phyloP scores from a whole-genome alignment of 2,329 filamentous ascomycete genomes.

The Aspergillus novofumigatus region DNA sequence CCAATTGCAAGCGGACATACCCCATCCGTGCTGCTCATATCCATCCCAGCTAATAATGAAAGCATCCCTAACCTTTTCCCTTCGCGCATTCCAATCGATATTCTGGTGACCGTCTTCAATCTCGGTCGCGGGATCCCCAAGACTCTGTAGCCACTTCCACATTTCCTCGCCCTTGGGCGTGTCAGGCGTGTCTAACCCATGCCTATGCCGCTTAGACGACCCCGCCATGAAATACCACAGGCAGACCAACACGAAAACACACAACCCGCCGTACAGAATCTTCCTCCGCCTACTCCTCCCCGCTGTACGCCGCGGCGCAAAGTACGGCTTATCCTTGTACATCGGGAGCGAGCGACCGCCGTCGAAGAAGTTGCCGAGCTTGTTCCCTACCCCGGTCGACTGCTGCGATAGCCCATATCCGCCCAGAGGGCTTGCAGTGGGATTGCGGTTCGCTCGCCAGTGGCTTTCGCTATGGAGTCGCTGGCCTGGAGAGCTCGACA shows the following conservation, averaged over 20 bases:
- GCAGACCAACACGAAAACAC: slow-evolving; percentile 52
- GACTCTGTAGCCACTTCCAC: slow-evolving; percentile 56
- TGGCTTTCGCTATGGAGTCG: slow-evolving; percentile 58
- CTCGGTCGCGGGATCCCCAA: slow-evolving; percentile 40
- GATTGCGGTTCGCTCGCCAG: slow-evolving; percentile 54
- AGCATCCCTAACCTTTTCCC: slow-evolving; percentile 78
- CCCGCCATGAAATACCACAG: slow-evolving; percentile 60
- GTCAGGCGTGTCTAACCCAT: slow-evolving; percentile 16
- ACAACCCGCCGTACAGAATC: slow-evolving; percentile 52
- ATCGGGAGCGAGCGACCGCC: slow-evolving; percentile 68
- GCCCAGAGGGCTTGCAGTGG: slow-evolving; percentile 40
- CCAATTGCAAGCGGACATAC: slow-evolving; percentile 48
- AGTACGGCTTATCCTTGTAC: slow-evolving; percentile 99
- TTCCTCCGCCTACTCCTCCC: slow-evolving; percentile 62
- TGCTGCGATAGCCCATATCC: slow-evolving; percentile 33
- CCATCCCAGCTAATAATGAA: slow-evolving; percentile 90
- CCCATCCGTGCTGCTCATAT: slow-evolving; percentile 92
- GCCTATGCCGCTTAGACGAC: slow-evolving; percentile 11
- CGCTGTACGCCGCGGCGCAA: slow-evolving; percentile 49
- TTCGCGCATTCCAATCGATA: slow-evolving; percentile 71
- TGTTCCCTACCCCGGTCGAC: slow-evolving; percentile 54
- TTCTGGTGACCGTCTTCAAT: slow-evolving; percentile 26
- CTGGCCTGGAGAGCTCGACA: slow-evolving; percentile 62
- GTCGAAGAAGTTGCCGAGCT: slow-evolving; percentile 63
- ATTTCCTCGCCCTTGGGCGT: slow-evolving; percentile 38